Evolutionary conservation across 108 stramenopile genomes (phyloP), one percentile per base, ranked within the genome.

Genomic region (Nitzschia sp.): DNA sequence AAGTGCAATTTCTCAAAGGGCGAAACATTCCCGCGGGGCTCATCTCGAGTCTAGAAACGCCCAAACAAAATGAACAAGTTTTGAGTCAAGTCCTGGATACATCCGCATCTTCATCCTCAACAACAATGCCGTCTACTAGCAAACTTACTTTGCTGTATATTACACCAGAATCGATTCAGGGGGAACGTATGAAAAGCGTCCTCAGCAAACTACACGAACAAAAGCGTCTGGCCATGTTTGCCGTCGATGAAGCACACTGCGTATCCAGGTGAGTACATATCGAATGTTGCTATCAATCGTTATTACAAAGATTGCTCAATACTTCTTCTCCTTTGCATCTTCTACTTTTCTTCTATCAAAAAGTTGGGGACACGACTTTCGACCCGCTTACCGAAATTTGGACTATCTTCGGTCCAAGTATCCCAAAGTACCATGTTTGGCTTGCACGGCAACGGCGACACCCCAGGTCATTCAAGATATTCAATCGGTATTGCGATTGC

Each of bases 211-310:
- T 98, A 17, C 60, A 97, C 68, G 67, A 75, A 51, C 59, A 77
- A 24, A 69, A 90, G n/a, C 79, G 84, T 17, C 59, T 91, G 23
- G 71, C 86, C 42, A 66, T 88, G 60, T 90, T 99, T 76, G 98
- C 97, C 8, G 78, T 99, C 30, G 98, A 99, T 67, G 98, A 99
- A 71, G 97, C 97, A 26, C 98, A 99, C 77, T 98, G 98, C 80
- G 51, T 98, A 19, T 88, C 89, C 31, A 80, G 74, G 71, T 72
- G 46, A 13, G 71, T 72, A 47, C 27, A 13, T 26, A 26, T 25
- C 25, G 6, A 5, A 8, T 23, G 25, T 54, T 13, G 53, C 17
- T 8, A 54, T 54, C 53, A 26, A 13, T 54, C 25, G 38, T 42
- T 42, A 13, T 42, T 34, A 15, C 51, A 24, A 8, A 15, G 5